These are phyloP conservation scores for Wickerhamomyces rabaulensis DNA, from an alignment of 805 yeast genomes.

Conservation along the genomic window DNA sequence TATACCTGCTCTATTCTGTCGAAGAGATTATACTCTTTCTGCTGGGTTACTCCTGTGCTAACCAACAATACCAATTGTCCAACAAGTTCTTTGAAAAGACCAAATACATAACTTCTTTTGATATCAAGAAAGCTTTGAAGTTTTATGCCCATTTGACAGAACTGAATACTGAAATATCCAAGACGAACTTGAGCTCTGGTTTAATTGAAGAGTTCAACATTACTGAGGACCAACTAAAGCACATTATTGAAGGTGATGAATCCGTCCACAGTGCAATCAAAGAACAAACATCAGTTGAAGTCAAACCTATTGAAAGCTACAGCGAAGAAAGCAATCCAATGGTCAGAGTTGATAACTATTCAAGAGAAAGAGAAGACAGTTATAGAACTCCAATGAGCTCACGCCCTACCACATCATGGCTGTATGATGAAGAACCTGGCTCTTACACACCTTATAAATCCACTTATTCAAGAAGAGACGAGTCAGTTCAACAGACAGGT, in stretches of 20 bases:
- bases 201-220: neutral
- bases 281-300: neutral
- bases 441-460: neutral
- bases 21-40: slow-evolving; percentile 7
- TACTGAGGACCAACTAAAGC: neutral
- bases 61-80: slow-evolving; percentile 7
- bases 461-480: neutral
- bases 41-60: slow-evolving; percentile 4
- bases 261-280: neutral
- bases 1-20: slow-evolving; percentile 11
- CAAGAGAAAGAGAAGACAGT: neutral
- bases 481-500: neutral
- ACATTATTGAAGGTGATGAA: neutral
- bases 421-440: neutral
- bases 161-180: neutral
- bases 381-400: neutral
- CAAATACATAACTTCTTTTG: neutral
- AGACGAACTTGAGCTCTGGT: neutral
- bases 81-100: slow-evolving; percentile 9
- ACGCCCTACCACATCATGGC: neutral
- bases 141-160: slow-evolving; percentile 2
- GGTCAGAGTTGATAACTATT: neutral
- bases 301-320: neutral
- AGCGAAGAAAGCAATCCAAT: neutral
- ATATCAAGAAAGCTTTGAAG: neutral